Conservation (phyloP, 2,329 filamentous ascomycete genomes). For the Phyllosticta capitalensis region DNA sequence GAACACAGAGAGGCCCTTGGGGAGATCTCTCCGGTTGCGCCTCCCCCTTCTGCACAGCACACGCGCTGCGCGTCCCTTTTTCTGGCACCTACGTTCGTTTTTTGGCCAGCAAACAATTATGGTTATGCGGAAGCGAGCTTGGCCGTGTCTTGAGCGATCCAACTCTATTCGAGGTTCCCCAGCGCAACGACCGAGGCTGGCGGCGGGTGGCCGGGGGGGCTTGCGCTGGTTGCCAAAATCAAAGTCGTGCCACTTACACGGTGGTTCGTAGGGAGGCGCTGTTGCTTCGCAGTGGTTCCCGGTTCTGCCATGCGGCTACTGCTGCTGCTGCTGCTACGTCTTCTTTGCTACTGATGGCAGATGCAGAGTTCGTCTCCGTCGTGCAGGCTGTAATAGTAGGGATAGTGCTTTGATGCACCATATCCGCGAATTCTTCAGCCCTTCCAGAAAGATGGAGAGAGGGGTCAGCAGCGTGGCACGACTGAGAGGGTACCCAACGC, state of each 20-base stretch:
- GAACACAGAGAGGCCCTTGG: not conserved
- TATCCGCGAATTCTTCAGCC: not conserved
- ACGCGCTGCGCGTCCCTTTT: not conserved
- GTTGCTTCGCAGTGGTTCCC: no score
- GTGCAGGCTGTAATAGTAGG: no score
- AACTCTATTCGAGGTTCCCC: not conserved
- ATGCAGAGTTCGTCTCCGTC: no score
- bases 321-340: no score
- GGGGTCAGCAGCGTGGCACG: no score
- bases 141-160: not conserved
- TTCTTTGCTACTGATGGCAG: no score
- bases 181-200: not conserved
- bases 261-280: no score
- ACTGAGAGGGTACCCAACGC: not conserved
- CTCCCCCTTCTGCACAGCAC: not conserved
- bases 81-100: not conserved
- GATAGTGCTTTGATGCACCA: no score
- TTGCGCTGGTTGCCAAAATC: no score
- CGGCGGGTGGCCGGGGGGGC: no score
- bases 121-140: not conserved
- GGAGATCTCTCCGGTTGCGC: not conserved
- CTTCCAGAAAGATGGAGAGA: not conserved
- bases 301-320: no score
- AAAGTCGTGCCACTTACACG: no score
- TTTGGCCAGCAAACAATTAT: not conserved